Percentiles rank a stretch among this genome's conserved stretches.
Conservation (phyloP, 1,284 basidiomycete genomes). For the Ustilago hordei region DNA sequence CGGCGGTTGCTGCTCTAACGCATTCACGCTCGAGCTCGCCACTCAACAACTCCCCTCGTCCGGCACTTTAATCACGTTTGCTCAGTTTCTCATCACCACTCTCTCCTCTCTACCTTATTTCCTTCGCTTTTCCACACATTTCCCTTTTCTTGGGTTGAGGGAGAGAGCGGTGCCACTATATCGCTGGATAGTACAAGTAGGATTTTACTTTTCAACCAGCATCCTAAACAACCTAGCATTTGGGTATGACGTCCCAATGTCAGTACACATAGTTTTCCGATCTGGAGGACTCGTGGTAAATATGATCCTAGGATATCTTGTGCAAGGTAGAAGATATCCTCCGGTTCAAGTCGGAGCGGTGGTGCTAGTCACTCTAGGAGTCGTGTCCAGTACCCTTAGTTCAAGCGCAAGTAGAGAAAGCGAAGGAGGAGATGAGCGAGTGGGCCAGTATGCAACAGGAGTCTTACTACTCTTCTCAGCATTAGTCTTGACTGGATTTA, state of each 20-base stretch:
- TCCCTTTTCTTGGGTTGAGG: constrained; percentile 23
- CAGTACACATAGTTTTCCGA: constrained; percentile 93
- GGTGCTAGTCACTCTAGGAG: constrained; percentile 82
- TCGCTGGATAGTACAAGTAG: constrained; percentile 84
- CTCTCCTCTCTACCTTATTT: constrained; percentile 54
- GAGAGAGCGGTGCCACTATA: constrained; percentile 75
- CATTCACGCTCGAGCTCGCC: constrained; percentile 61
- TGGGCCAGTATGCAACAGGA: constrained; percentile 76
- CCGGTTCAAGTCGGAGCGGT: constrained; percentile 74
- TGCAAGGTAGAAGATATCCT: constrained; percentile 71
- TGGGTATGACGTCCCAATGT: constrained; percentile 83
- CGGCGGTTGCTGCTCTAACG: constrained; percentile 68
- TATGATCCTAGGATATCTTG: constrained; percentile 79
- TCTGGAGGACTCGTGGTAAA: constrained; percentile 88
- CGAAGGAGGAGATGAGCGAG: constrained; percentile 1
- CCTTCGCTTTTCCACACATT: constrained; percentile 19
- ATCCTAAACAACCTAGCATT: constrained; percentile 91
- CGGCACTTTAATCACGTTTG: constrained; percentile 65
- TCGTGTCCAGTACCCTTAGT: constrained; percentile 84
- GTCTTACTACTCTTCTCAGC: constrained; percentile 81
- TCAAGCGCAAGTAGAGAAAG: constrained; percentile 45
- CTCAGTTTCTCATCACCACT: constrained; percentile 63
- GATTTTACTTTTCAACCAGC: constrained; percentile 84
- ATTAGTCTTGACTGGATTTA: constrained; percentile 82
- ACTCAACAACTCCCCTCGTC: constrained; percentile 57